A percentile compares a stretch with the other conserved stretches of the same genome.
Conservation (phyloP, 2,329 filamentous ascomycete genomes). For the Pyrenochaeta sp. region DNA sequence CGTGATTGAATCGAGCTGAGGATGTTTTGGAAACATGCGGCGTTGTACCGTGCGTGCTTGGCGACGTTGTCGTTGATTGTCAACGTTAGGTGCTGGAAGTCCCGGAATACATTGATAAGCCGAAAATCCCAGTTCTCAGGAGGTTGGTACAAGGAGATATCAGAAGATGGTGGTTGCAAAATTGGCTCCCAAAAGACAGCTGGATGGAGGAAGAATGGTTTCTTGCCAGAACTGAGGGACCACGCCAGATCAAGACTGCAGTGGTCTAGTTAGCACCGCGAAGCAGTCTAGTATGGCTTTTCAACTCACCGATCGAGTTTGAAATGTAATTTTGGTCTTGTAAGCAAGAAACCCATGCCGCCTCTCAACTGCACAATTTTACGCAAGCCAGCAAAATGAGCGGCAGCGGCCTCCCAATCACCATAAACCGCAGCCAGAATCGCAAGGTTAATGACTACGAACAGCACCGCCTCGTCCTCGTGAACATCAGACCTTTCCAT, state of each 20-base stretch:
- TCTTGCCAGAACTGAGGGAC: conserved; percentile 17
- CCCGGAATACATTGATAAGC: conserved; percentile 15
- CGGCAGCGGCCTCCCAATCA: conserved; percentile 17
- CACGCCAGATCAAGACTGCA: conserved; percentile 23
- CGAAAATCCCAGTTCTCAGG: conserved; percentile 10
- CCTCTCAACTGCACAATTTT: conserved; percentile 23
- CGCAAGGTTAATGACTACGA: conserved; percentile 21
- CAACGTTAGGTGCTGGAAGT: conserved; percentile 15
- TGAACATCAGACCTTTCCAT: conserved; percentile 9
- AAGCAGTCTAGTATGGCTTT: not conserved
- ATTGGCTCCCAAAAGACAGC: conserved; percentile 11
- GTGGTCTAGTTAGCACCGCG: not conserved
- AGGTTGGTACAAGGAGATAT: conserved; percentile 2
- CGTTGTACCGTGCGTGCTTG: conserved; percentile 5
- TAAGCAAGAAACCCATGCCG: conserved; percentile 5
- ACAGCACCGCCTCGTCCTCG: conserved; percentile 15
- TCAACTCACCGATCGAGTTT: conserved; percentile 25
- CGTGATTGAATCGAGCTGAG: conserved; percentile 22
- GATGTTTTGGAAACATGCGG: conserved; percentile 14
- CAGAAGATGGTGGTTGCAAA: not conserved
- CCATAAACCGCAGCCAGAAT: conserved; percentile 19
- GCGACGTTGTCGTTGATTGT: conserved; percentile 13
- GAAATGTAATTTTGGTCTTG: conserved; percentile 20
- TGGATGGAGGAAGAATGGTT: conserved; percentile 15
- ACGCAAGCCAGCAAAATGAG: conserved; percentile 19